A percentile compares a stretch with the other conserved stretches of the same genome.
These are phyloP conservation scores for Raphanus sativus DNA, from an alignment of 345 rosid genomes.

Conservation along the genomic window DNA sequence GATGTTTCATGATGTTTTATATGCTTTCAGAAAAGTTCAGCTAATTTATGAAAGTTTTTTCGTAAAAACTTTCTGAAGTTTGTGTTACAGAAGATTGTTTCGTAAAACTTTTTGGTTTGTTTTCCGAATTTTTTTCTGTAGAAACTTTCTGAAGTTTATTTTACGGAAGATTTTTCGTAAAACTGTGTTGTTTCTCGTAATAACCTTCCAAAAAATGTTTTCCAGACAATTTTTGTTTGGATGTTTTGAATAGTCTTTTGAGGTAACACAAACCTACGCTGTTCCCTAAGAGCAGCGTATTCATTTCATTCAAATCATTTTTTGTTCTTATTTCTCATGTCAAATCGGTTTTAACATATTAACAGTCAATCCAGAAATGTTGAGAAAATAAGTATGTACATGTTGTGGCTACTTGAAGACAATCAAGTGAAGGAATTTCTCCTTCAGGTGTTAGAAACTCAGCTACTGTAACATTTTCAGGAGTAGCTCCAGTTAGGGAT, in stretches of 20 bases:
- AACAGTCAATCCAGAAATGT: too few species aligned
- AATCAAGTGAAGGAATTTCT: slow-evolving; percentile 48
- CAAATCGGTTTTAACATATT: too few species aligned
- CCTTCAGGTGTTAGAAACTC: slow-evolving; percentile 47
- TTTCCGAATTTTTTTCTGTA: not conserved
- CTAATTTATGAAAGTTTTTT: not conserved
- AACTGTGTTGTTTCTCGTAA: not conserved
- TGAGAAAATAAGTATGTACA: too few species aligned
- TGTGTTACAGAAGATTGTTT: not conserved
- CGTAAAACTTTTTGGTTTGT: not conserved
- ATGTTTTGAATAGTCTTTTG: not conserved
- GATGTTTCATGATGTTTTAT: not conserved
- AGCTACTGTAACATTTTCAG: slow-evolving; percentile 49
- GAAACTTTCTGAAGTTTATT: not conserved
- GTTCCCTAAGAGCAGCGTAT: too few species aligned
- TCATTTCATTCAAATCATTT: too few species aligned
- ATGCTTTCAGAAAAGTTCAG: not conserved
- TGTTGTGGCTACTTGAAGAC: too few species aligned
- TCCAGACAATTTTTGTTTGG: not conserved
- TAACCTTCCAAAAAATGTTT: not conserved
- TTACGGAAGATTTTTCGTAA: not conserved
- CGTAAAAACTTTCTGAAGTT: not conserved
- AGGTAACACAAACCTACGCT: too few species aligned
- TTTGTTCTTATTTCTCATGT: too few species aligned
- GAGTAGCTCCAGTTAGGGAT: slow-evolving; percentile 33